Percentiles rank a stretch among this genome's conserved stretches.
phyloP scores from a whole-genome alignment of 352 stramenopile species.

The Globisporangium cylindrosporum region DNA sequence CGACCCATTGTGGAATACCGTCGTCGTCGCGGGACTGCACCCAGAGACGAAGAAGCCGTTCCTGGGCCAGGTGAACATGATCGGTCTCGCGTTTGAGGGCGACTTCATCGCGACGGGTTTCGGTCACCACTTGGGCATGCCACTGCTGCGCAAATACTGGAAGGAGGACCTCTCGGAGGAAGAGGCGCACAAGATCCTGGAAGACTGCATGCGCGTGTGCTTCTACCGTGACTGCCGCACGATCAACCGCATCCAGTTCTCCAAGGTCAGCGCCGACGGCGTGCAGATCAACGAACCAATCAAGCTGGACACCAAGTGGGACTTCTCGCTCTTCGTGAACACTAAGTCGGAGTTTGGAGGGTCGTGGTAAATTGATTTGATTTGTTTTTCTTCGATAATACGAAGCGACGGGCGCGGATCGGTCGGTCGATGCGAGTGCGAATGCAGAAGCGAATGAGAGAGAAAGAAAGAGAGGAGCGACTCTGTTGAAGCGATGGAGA shows the following conservation, averaged over 20 bases:
- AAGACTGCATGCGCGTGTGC: conserved; percentile 97
- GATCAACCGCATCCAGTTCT: conserved; percentile 97
- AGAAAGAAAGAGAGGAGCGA: not conserved
- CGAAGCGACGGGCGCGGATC: not conserved
- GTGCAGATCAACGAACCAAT: conserved; percentile 93
- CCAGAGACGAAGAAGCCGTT: conserved; percentile 90
- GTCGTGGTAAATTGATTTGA: conserved; percentile 71
- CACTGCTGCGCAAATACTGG: conserved; percentile 96
- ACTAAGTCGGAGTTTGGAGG: conserved; percentile 87
- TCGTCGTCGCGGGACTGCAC: conserved; percentile 94
- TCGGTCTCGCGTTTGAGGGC: conserved; percentile 96
- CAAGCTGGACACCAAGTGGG: conserved; percentile 95
- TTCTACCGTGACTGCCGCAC: conserved; percentile 99
- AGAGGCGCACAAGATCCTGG: conserved; percentile 92
- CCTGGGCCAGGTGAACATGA: conserved; percentile 97
- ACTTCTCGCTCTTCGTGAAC: conserved; percentile 85
- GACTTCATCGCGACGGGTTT: conserved; percentile 98
- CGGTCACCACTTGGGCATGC: conserved; percentile 95
- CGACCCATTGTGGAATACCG: conserved; percentile 98
- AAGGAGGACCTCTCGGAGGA: conserved; percentile 90
- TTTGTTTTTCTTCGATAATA: not conserved
- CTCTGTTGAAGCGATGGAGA: not conserved
- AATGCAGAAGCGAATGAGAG: not conserved
- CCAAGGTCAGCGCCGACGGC: conserved; percentile 90
- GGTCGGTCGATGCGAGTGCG: not conserved